Evolutionary conservation across 2,329 filamentous ascomycete genomes (phyloP), one percentile per base, ranked within the genome.

Genomic region (Arthroderma sp.): DNA sequence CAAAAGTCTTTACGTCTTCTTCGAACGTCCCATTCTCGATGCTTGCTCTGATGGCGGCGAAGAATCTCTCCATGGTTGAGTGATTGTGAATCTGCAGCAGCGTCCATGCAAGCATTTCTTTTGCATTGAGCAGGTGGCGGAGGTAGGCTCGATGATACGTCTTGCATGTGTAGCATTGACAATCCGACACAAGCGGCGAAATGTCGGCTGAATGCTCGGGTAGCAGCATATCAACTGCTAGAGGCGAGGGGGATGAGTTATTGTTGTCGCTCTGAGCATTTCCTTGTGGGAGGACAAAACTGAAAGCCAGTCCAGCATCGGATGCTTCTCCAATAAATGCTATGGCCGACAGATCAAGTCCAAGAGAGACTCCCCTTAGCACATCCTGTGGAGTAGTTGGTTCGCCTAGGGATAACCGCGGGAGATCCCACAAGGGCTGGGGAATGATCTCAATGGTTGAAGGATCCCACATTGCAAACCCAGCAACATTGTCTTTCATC

Each of bases 41-140:
- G 57, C 82, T 83, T 1, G 71, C 67, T 19, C 91, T 82, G 5
- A 95, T 76, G 0, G 77, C 80, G 0, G 75, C 70, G 70, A 97
- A 95, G 74, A 97, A 95, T 0, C 73, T 66, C 49, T 81, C 79
- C 56, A 95, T 71, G 6, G 86, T 73, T 60, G 84, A 79, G 68
- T 94, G 84, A 69, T 98, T 98, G 73, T 98, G 93, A 2, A 95
- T 79, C 70, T 97, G 91, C 6, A 98, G 77, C 6, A 98, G 78
- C 0, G 86, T 87, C 93, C 93, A 98, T 23, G 86, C 91, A 3
- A 96, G 82, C 93, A 98, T 97, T 72, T 98, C 93, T 67, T 91
- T 94, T 0, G 93, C 90, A 51, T 82, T 79, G 4, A 98, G 81
- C 0, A 97, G 79, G 70, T 98, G 93, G 62, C 90, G 86, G 37